Percentiles rank a stretch among this genome's conserved stretches.
phyloP scores from a whole-genome alignment of 202 grass and related monocot genomes.

The Musa balbisiana region DNA sequence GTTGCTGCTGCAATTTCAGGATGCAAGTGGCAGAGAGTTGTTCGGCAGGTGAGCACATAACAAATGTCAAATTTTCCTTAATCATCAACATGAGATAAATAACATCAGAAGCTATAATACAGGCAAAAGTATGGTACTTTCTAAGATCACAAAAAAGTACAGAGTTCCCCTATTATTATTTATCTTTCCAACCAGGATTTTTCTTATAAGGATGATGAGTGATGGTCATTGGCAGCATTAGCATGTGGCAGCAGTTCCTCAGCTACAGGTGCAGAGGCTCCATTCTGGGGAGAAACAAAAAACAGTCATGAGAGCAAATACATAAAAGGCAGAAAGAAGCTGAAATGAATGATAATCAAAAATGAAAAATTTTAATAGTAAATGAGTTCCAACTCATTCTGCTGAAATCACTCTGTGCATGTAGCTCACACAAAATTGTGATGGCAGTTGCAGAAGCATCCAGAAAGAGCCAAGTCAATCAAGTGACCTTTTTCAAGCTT shows the following conservation, averaged over 20 bases:
- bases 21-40: not conserved
- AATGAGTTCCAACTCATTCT: too few relatives aligned
- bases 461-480: too few relatives aligned
- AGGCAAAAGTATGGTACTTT: not conserved
- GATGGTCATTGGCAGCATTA: not conserved
- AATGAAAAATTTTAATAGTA: too few relatives aligned
- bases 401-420: not conserved
- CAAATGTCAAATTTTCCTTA: not conserved
- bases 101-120: not conserved
- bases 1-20: not conserved
- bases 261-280: not conserved
- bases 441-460: not conserved
- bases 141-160: not conserved
- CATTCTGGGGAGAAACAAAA: constrained; percentile 3
- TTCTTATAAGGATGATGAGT: not conserved
- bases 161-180: not conserved
- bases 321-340: not conserved
- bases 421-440: not conserved
- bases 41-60: not conserved
- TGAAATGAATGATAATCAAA: not conserved
- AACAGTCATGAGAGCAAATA: not conserved
- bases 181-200: not conserved
- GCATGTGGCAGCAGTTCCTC: constrained; percentile 1
- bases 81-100: constrained; percentile 3
- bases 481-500: not conserved